phyloP scores from a whole-genome alignment of 164 flowering plant genomes.

The Umbellularia californica region DNA sequence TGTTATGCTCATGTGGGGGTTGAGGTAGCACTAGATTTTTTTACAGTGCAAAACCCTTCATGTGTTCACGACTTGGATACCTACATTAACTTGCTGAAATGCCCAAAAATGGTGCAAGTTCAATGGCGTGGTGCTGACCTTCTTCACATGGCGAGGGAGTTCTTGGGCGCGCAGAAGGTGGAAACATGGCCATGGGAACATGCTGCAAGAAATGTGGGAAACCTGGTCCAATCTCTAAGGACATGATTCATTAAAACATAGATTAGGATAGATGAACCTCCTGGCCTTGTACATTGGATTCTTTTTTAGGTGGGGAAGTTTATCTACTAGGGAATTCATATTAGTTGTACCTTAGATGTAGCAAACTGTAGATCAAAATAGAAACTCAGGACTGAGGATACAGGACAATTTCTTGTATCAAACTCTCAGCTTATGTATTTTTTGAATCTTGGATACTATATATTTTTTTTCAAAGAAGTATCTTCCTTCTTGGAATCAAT shows the following conservation, averaged over 20 bases:
- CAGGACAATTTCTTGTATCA: too few relatives aligned
- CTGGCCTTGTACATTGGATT: background rate
- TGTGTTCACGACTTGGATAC: conserved; percentile 63
- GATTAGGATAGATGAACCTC: conserved; percentile 1
- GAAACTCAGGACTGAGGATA: too few relatives aligned
- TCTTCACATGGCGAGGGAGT: conserved; percentile 24
- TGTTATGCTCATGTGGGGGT: conserved; percentile 69
- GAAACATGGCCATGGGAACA: conserved; percentile 21
- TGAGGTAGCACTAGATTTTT: conserved; percentile 59
- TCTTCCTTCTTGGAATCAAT: too few relatives aligned
- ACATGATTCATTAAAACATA: background rate
- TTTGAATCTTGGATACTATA: too few relatives aligned
- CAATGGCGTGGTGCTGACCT: conserved; percentile 20
- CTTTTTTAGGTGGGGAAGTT: background rate
- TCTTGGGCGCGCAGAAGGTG: conserved; percentile 18
- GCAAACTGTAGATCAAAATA: too few relatives aligned
- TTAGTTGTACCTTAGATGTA: too few relatives aligned
- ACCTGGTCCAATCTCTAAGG: conserved; percentile 21
- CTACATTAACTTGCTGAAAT: conserved; percentile 36
- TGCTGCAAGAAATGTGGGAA: conserved; percentile 25
- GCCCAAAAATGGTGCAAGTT: conserved; percentile 22
- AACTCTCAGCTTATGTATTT: too few relatives aligned
- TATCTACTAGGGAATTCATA: background rate
- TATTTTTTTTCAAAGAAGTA: too few relatives aligned
- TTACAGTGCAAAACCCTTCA: conserved; percentile 52